Percentiles rank a stretch among this genome's conserved stretches.
phyloP scores from a whole-genome alignment of 129 eudicot species.

The Ambrosia trifida region DNA sequence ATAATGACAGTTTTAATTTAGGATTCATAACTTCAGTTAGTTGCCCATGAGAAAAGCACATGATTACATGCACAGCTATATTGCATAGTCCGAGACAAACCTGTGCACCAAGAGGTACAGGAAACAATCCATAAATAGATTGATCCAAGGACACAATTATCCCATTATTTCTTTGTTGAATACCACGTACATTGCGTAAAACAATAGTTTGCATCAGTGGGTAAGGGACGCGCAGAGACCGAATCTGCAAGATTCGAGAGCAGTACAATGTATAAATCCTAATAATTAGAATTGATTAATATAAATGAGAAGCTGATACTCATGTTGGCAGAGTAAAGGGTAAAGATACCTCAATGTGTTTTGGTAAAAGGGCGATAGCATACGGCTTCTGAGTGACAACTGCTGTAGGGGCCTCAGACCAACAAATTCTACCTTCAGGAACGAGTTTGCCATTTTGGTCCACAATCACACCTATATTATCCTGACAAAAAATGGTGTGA shows the following conservation, averaged over 20 bases:
- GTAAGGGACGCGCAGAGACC: constrained; percentile 83
- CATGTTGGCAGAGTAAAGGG: background rate
- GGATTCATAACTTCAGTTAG: constrained; percentile 19
- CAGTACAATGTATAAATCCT: constrained; percentile 17
- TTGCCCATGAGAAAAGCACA: constrained; percentile 5
- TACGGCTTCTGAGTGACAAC: constrained; percentile 82
- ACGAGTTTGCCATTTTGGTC: constrained; percentile 92
- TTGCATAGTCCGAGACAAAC: constrained; percentile 37
- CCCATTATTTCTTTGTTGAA: constrained; percentile 54
- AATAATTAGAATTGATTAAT: background rate
- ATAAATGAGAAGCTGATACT: background rate
- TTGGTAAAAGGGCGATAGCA: constrained; percentile 82
- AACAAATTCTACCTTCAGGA: constrained; percentile 90
- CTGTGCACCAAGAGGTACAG: constrained; percentile 99
- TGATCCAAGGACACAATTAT: constrained; percentile 72
- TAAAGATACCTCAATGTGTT: constrained; percentile 82
- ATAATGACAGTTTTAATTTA: background rate
- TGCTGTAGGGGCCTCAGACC: constrained; percentile 90
- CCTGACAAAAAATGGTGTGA: constrained; percentile 44
- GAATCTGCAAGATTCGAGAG: constrained; percentile 60
- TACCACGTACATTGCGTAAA: constrained; percentile 71
- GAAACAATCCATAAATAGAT: constrained; percentile 77
- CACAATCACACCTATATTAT: constrained; percentile 90
- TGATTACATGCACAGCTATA: constrained; percentile 11
- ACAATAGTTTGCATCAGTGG: constrained; percentile 91